Conservation (phyloP, 768 basidiomycete species). For the Harrya chromipes region DNA sequence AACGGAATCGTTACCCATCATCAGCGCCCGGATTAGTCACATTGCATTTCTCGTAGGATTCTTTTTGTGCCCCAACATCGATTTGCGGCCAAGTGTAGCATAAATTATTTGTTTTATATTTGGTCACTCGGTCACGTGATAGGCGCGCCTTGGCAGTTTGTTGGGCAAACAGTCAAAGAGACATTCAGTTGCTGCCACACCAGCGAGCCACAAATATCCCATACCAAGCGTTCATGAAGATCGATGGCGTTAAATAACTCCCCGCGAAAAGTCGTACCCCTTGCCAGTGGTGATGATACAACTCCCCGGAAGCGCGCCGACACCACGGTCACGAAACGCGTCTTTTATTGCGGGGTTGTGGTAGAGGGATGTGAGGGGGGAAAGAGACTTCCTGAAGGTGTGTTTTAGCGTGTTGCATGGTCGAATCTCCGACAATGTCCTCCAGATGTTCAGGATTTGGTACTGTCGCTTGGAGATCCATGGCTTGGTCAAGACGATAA, state of each 20-base stretch:
- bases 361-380: slow-evolving; percentile 80
- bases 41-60: slow-evolving; percentile 14
- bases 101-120: too few relatives aligned
- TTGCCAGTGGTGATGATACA: slow-evolving; percentile 65
- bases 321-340: slow-evolving; percentile 62
- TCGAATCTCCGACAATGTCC: slow-evolving; percentile 9
- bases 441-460: slow-evolving; percentile 74
- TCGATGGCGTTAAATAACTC: slow-evolving; percentile 65
- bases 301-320: slow-evolving; percentile 40
- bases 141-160: slow-evolving; percentile 12
- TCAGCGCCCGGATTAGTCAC: slow-evolving; percentile 5
- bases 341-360: slow-evolving; percentile 87
- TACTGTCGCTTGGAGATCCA: slow-evolving; percentile 72
- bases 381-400: slow-evolving; percentile 65
- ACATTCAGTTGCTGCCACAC: neutral
- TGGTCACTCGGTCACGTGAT: slow-evolving; percentile 28
- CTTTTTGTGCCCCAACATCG: slow-evolving; percentile 7
- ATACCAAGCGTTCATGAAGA: slow-evolving; percentile 17
- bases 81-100: neutral
- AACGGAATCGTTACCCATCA: slow-evolving; percentile 5
- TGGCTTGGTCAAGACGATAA: slow-evolving; percentile 51
- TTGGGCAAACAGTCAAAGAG: slow-evolving; percentile 1
- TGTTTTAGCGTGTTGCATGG: slow-evolving; percentile 11
- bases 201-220: slow-evolving; percentile 3
- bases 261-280: slow-evolving; percentile 70